Evolutionary conservation across 768 basidiomycete species (phyloP).

Genomic region (Boletus bicolor): DNA sequence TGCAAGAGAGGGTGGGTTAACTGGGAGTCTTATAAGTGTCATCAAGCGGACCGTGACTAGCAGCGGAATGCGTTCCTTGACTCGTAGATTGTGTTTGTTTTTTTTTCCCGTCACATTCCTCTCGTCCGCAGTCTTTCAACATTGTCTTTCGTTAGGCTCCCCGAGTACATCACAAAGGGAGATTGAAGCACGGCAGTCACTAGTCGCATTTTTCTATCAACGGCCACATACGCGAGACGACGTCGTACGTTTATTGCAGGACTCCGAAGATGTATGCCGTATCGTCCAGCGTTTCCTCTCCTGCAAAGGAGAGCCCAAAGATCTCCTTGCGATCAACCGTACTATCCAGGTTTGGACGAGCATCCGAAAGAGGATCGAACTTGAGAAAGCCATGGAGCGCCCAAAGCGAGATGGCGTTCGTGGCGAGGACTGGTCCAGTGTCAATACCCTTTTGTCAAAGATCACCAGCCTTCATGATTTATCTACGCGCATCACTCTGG

Average conservation of each 20-base stretch:
- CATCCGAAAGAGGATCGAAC: slow-evolving; percentile 47
- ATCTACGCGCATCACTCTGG: slow-evolving; percentile 52
- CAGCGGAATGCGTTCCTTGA: slow-evolving; percentile 71
- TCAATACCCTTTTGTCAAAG: slow-evolving; percentile 52
- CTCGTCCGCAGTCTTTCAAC: slow-evolving; percentile 11
- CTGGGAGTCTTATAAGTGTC: slow-evolving; percentile 71
- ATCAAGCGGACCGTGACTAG: slow-evolving; percentile 76
- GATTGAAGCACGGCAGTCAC: slow-evolving; percentile 70
- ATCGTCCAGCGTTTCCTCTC: slow-evolving; percentile 75
- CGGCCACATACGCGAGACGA: slow-evolving; percentile 65
- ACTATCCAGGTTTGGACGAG: slow-evolving; percentile 60
- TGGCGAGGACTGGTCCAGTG: slow-evolving; percentile 50
- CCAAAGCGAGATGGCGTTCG: slow-evolving; percentile 22
- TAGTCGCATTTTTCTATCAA: slow-evolving; percentile 67
- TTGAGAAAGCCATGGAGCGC: slow-evolving; percentile 56
- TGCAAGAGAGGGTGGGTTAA: slow-evolving; percentile 64
- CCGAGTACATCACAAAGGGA: slow-evolving; percentile 75
- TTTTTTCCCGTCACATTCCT: neutral
- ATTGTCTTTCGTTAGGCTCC: slow-evolving; percentile 52
- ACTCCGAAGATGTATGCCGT: slow-evolving; percentile 68
- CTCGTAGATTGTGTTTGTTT: slow-evolving; percentile 72
- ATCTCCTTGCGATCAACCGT: slow-evolving; percentile 60
- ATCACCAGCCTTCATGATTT: slow-evolving; percentile 52
- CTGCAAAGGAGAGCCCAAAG: slow-evolving; percentile 61
- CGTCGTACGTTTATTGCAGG: slow-evolving; percentile 49